Evolutionary conservation across 768 basidiomycete genomes (phyloP).

Genomic region (Amanita phalloides): DNA sequence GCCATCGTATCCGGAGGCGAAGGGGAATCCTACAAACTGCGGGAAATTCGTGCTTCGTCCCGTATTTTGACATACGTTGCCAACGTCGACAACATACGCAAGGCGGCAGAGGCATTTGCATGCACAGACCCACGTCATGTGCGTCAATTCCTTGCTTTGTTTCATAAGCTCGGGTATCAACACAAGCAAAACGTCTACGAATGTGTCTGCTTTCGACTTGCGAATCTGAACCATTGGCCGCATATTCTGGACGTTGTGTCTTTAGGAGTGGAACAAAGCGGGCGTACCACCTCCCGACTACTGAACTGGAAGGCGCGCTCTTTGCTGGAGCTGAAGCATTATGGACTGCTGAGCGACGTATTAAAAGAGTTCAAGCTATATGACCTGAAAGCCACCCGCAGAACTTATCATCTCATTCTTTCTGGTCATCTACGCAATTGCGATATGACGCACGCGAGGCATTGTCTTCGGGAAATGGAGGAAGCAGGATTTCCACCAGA

Average conservation of each 20-base stretch:
- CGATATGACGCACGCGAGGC: slow-evolving; percentile 46
- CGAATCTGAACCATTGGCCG: slow-evolving; percentile 37
- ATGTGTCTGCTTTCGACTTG: slow-evolving; percentile 37
- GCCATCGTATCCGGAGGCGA: background rate
- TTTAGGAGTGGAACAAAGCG: slow-evolving; percentile 37
- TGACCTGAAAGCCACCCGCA: slow-evolving; percentile 37
- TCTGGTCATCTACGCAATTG: slow-evolving; percentile 60
- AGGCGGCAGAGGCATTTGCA: slow-evolving; percentile 22
- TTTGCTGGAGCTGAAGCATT: slow-evolving; percentile 42
- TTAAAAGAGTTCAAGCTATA: slow-evolving; percentile 40
- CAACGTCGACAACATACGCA: slow-evolving; percentile 20
- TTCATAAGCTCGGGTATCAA: slow-evolving; percentile 35
- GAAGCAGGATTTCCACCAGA: slow-evolving; percentile 42
- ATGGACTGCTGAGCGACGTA: slow-evolving; percentile 29
- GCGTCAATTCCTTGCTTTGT: slow-evolving; percentile 33
- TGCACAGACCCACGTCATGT: slow-evolving; percentile 27
- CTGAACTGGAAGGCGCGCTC: slow-evolving; percentile 67
- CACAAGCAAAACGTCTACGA: slow-evolving; percentile 52
- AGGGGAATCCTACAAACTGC: slow-evolving; percentile 3
- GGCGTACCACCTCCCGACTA: slow-evolving; percentile 39
- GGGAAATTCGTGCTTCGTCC: slow-evolving; percentile 12
- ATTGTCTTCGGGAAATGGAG: slow-evolving; percentile 45
- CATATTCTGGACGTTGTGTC: slow-evolving; percentile 35
- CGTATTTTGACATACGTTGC: slow-evolving; percentile 16
- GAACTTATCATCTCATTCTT: slow-evolving; percentile 62